Base-by-base conservation (phyloP, 1,139 yeast species). In the Debaryomyces udenii region DNA sequence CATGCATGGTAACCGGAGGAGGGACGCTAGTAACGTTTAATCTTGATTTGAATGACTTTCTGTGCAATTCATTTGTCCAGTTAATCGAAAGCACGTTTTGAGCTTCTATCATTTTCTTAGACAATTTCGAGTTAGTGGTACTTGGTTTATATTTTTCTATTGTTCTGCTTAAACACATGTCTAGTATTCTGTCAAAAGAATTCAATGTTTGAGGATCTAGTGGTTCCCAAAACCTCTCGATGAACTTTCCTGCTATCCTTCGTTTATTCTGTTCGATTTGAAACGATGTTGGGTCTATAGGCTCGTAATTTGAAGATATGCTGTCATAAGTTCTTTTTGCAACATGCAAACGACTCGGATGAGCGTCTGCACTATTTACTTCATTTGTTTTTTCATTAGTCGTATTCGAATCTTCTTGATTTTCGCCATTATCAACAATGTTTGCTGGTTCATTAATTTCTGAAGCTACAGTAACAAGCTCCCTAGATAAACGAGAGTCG, bases 221-320 rank as follows among this genome's bases (percentile, higher is more conserved):
- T 0, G 64, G 62, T 33, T 61, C 64, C 76, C 76, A 71, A 20
- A 61, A 55, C 38, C 55, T 55, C 13, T 69, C 71, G 6, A 70
- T 66, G 9, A 64, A 36, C 26, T 56, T 63, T 2, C 64, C 66
- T 2, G 70, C 51, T 1, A 68, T 55, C 28, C 59, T 47, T 37
- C 52, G 56, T 27, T 44, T 51, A 15, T 52, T 48, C 2, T 48
- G 52, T 14, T 50, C 57, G n/a, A 42, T 43, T 26, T 43, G 42
- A 16, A 56, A 45, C 1, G 44, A 37, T 9, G 46, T 47, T 1
- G 58, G 53, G 36, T 57, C 55, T 17, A 50, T 35, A 13, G 40
- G 38, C 6, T 38, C 35, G 18, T 31, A 36, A 3, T 9, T 23
- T 14, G 35, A 17, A 7, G 31, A 17, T n/a, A 27, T 16, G 5